Base-by-base conservation (phyloP, 1,139 yeast species). In the Geotrichum candidum region DNA sequence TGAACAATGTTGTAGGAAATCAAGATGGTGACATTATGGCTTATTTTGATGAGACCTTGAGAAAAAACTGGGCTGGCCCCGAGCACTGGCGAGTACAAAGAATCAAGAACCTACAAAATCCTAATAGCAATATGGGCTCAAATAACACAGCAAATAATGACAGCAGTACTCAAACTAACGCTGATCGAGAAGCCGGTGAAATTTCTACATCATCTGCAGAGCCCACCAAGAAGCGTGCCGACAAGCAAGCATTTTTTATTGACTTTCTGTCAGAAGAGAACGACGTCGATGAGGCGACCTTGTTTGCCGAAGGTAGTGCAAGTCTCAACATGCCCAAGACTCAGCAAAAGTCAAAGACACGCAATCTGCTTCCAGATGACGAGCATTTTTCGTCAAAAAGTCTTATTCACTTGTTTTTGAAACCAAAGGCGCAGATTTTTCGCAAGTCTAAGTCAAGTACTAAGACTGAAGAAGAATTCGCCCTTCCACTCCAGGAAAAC, bases 41-140 rank as follows among this genome's bases (percentile, higher is more conserved):
- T 0, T 88, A 88, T 71, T 89, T 90, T 72, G 96, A 90, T 70
- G 85, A 84, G 64, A 81, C 83, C 22, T 76, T 89, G 75, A 84
- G 80, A 65, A 80, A 82, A 55, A 86, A 84, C 71, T 90, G 96
- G 96, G 82, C 96, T 53, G 97, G 97, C 9, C 94, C 97, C 5
- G 95, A 90, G 65, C 95, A 90, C 74, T 94, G 98, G 98, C 88
- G 88, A 74, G 89, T 92, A 11, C 77, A 82, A 53, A 83, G 84
- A 33, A 77, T 88, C 62, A 86, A 80, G 67, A 75, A 74, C 38
- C 66, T 60, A 4, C 48, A 41, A 41, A 41, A 41, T 23, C 48
- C 48, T 15, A 41, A 41, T 41, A 18, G 48, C 48, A 54, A 41
- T 18, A 57, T 31, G 25, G 51, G 57, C 41, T 46, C 53, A 70